Evolutionary conservation across 306 rosid species (phyloP).

Genomic region (Dicorynia guianensis): DNA sequence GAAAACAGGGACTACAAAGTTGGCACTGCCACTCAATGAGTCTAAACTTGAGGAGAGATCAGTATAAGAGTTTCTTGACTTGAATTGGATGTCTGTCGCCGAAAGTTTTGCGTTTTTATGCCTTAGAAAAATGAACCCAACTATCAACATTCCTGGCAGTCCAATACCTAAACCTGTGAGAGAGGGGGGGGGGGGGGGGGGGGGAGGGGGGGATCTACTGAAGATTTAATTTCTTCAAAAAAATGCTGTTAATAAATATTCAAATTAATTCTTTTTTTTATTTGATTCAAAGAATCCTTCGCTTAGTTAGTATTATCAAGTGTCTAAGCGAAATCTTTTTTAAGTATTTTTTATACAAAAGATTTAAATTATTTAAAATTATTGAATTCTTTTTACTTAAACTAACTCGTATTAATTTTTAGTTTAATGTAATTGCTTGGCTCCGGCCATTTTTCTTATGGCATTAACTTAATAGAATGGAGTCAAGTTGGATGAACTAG

Average conservation of each 20-base stretch:
- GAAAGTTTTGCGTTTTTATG: slow-evolving; percentile 19
- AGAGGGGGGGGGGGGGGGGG: too few species aligned
- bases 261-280: too few species aligned
- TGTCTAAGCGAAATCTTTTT: too few species aligned
- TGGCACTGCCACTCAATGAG: slow-evolving; percentile 4
- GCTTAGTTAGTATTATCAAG: too few species aligned
- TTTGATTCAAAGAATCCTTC: too few species aligned
- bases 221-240: neutral
- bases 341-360: too few species aligned
- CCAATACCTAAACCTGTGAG: slow-evolving; percentile 36
- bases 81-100: slow-evolving; percentile 12
- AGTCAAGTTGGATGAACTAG: too few species aligned
- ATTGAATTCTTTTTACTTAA: too few species aligned
- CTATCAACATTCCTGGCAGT: neutral
- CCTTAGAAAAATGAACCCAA: neutral
- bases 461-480: neutral
- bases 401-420: too few species aligned
- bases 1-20: slow-evolving; percentile 46
- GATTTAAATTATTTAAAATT: too few species aligned
- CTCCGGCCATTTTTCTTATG: neutral
- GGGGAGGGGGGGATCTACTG: neutral
- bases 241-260: too few species aligned
- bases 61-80: slow-evolving; percentile 18
- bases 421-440: neutral
- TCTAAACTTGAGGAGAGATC: slow-evolving; percentile 18